Conservation (phyloP, 768 basidiomycete genomes). For the Kwoniella mangroviensis region DNA sequence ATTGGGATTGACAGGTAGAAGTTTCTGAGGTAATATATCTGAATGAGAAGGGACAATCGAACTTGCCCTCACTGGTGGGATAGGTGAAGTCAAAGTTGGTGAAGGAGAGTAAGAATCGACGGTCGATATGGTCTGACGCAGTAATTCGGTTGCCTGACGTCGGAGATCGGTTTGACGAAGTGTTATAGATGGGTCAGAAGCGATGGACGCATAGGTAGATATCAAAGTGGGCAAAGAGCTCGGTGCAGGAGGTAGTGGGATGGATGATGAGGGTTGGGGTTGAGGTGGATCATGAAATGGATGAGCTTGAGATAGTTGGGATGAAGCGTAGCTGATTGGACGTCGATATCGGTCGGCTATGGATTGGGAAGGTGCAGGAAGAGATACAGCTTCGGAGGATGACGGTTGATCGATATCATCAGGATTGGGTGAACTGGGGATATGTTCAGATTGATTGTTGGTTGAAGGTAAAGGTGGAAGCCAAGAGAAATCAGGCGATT, state of each 20-base stretch:
- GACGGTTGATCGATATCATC: background rate
- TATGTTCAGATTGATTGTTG: background rate
- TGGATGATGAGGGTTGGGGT: background rate
- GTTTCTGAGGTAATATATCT: conserved; percentile 19
- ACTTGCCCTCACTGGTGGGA: conserved; percentile 25
- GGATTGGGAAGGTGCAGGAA: conserved; percentile 18
- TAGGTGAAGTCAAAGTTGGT: conserved; percentile 28
- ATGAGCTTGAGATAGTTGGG: conserved; percentile 31
- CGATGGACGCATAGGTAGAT: conserved; percentile 35
- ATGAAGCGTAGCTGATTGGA: conserved; percentile 34
- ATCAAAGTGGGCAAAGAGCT: conserved; percentile 40
- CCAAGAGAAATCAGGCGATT: conserved; percentile 35
- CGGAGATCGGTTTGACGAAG: conserved; percentile 32
- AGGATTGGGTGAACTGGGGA: background rate
- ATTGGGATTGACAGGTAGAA: conserved; percentile 34
- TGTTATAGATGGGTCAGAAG: conserved; percentile 38
- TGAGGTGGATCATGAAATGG: conserved; percentile 34
- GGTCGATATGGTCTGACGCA: conserved; percentile 32
- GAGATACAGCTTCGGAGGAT: background rate
- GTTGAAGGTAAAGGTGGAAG: conserved; percentile 38
- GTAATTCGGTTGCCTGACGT: conserved; percentile 34
- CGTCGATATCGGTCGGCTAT: conserved; percentile 35
- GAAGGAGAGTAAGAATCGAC: conserved; percentile 34
- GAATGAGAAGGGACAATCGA: conserved; percentile 37
- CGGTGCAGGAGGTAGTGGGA: conserved; percentile 24